Evolutionary conservation across 257 asterid species (phyloP), one percentile per base, ranked within the genome.

Genomic region (Thymus mandschuricus): DNA sequence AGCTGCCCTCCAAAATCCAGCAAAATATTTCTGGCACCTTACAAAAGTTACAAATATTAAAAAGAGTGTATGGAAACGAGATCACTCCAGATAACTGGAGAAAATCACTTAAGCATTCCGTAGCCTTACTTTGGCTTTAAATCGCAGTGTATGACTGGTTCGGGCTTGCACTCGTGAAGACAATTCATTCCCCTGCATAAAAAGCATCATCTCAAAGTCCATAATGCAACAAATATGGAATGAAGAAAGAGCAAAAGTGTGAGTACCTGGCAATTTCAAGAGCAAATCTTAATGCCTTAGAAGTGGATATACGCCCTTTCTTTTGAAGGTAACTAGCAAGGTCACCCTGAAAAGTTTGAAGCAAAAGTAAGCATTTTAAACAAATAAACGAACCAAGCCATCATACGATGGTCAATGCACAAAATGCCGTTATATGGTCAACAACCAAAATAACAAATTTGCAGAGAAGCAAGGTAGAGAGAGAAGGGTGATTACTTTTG

Each of bases 11-110:
- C 99, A 82, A 91, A 83, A 75, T 92, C 99, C 89, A 92, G 96
- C 96, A 92, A 92, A 87, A 95, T 79, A 88, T 95, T 92, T 89
- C 98, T 91, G 98, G 96, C 96, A 91, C 98, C 98, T 93, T 93
- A 89, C 90, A 75, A 77, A 84, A 80, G 81, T 82, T 89, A 84
- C 78, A 80, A 79, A 82, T 83, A 81, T 87, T 91, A 89, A 85
- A 82, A 82, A 75, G 57, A 66, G 77, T 64, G 75, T 40, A 72
- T 60, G 15, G 57, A 5, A 60, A 69, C 7, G 45, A 68, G 55
- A 60, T 76, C 45, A 65, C 44, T 75, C 35, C 46, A 54, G 8
- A 35, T 13, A 72, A 43, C 56, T 30, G 44, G 67, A 40, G 27
- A 15, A 50, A 51, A 61, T 68, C 28, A 72, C 89, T 78, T 54